A percentile compares a stretch with the other conserved stretches of the same genome.
These are phyloP conservation scores for Paramarasmius palmivorus DNA, from an alignment of 1,284 basidiomycete genomes.

Conservation along the genomic window DNA sequence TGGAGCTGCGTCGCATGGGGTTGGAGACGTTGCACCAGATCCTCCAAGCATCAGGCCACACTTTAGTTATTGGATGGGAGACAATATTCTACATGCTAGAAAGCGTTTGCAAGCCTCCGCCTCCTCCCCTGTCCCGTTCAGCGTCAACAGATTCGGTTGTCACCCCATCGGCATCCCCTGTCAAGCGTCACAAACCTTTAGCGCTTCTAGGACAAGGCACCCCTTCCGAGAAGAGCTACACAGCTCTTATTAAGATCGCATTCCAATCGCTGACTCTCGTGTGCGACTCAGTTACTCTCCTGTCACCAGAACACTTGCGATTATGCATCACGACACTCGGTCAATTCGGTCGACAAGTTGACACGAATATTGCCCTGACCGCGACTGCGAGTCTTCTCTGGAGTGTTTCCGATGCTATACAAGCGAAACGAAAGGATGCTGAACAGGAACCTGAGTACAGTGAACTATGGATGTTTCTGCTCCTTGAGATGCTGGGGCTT, in stretches of 20 bases:
- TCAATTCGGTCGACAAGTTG: slow-evolving; percentile 87
- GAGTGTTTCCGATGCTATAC: slow-evolving; percentile 92
- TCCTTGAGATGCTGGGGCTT: slow-evolving; percentile 82
- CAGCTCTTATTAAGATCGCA: slow-evolving; percentile 79
- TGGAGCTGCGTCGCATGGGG: slow-evolving; percentile 85
- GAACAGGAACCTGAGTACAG: slow-evolving; percentile 73
- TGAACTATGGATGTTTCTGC: slow-evolving; percentile 88
- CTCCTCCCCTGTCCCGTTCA: slow-evolving; percentile 31
- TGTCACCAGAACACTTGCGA: slow-evolving; percentile 80
- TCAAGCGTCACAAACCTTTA: slow-evolving; percentile 42
- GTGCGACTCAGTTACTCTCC: slow-evolving; percentile 86
- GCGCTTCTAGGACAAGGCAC: slow-evolving; percentile 51
- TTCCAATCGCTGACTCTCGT: slow-evolving; percentile 94
- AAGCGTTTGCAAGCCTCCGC: slow-evolving; percentile 69
- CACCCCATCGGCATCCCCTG: slow-evolving; percentile 39
- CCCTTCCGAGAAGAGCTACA: slow-evolving; percentile 63
- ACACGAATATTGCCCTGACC: slow-evolving; percentile 95
- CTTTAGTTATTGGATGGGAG: slow-evolving; percentile 89
- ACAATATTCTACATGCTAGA: slow-evolving; percentile 89
- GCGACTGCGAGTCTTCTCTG: slow-evolving; percentile 88
- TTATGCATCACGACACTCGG: slow-evolving; percentile 89
- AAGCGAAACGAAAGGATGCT: slow-evolving; percentile 70
- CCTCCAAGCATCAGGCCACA: slow-evolving; percentile 89
- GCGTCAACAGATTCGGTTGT: slow-evolving; percentile 40
- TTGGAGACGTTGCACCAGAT: slow-evolving; percentile 89